A percentile compares a stretch with the other conserved stretches of the same genome.
Conservation (phyloP, 225 moss, liverwort and hornwort species). For the Sphagnum tenellum region DNA sequence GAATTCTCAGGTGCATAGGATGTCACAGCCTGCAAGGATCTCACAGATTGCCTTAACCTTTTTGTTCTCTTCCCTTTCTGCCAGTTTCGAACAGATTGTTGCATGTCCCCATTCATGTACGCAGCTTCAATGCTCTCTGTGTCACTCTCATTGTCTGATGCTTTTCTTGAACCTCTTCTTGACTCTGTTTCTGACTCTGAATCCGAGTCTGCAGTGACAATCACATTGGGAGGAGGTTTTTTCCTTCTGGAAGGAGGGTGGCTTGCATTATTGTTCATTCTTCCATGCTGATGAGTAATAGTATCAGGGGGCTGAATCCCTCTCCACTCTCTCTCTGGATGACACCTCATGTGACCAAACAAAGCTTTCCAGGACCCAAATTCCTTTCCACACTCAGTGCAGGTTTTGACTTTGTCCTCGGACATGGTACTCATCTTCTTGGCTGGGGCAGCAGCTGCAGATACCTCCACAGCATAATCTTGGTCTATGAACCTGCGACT, state of each 20-base stretch:
- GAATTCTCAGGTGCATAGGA: slow-evolving; percentile 21
- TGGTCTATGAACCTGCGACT: slow-evolving; percentile 93
- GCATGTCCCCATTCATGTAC: slow-evolving; percentile 70
- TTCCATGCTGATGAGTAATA: neutral
- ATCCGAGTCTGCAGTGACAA: slow-evolving; percentile 29
- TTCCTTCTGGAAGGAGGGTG: slow-evolving; percentile 43
- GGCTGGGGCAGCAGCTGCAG: slow-evolving; percentile 24
- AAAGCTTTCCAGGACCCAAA: slow-evolving; percentile 88
- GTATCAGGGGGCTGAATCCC: slow-evolving; percentile 75
- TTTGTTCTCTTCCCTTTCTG: slow-evolving; percentile 71
- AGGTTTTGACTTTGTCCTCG: slow-evolving; percentile 37
- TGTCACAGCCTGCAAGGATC: slow-evolving; percentile 66
- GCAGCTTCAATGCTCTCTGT: slow-evolving; percentile 88
- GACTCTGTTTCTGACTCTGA: slow-evolving; percentile 31
- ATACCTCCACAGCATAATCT: slow-evolving; percentile 77
- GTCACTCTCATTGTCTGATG: slow-evolving; percentile 83
- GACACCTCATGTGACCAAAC: slow-evolving; percentile 98
- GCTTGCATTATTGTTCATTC: slow-evolving; percentile 8
- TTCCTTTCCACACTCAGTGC: slow-evolving; percentile 79
- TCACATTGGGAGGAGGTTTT: slow-evolving; percentile 24
- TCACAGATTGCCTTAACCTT: slow-evolving; percentile 63
- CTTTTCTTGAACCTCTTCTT: slow-evolving; percentile 20
- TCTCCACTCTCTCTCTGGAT: slow-evolving; percentile 90
- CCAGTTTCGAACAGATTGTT: slow-evolving; percentile 42
- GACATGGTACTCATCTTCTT: slow-evolving; percentile 74